These are phyloP conservation scores for Penicillium sp. DNA, from an alignment of 2,329 filamentous ascomycete species.

Conservation along the genomic window DNA sequence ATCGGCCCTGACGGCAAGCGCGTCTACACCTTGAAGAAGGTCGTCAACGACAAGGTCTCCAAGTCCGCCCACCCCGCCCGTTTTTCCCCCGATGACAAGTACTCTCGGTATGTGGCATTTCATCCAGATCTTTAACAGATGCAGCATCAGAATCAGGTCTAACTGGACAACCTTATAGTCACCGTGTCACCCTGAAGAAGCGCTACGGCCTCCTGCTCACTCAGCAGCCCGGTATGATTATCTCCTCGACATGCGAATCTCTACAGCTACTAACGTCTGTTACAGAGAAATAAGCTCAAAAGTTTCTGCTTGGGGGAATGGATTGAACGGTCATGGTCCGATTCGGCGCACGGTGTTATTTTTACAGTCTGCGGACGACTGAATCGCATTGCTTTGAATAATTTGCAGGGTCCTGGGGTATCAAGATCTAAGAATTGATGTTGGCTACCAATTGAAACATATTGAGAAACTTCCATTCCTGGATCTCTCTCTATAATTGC, in stretches of 20 bases:
- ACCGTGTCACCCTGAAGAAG: constrained; percentile 93
- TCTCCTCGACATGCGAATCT: background rate
- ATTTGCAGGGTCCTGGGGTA: constrained; percentile 20
- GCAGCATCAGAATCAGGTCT: background rate
- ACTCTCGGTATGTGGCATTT: constrained; percentile 66
- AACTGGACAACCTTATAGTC: constrained; percentile 54
- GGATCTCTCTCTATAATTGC: background rate
- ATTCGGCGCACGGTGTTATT: constrained; percentile 46
- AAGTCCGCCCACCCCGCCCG: constrained; percentile 95
- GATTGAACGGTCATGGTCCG: constrained; percentile 26
- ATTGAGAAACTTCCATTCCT: constrained; percentile 19
- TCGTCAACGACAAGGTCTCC: constrained; percentile 75
- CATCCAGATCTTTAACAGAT: background rate
- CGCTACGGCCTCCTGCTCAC: constrained; percentile 86
- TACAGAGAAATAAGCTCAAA: constrained; percentile 30
- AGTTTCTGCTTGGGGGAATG: constrained; percentile 3
- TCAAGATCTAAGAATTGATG: constrained; percentile 14
- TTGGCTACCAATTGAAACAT: constrained; percentile 18
- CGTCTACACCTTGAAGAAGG: constrained; percentile 92
- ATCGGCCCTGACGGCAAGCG: constrained; percentile 82
- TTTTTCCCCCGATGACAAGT: constrained; percentile 98
- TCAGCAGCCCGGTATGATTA: constrained; percentile 63
- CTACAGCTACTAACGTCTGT: constrained; percentile 12
- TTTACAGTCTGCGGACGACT: constrained; percentile 33
- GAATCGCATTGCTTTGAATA: constrained; percentile 27